Base-by-base conservation (phyloP, 2,329 filamentous ascomycete genomes). In the Ceratocystis diversiconidia region DNA sequence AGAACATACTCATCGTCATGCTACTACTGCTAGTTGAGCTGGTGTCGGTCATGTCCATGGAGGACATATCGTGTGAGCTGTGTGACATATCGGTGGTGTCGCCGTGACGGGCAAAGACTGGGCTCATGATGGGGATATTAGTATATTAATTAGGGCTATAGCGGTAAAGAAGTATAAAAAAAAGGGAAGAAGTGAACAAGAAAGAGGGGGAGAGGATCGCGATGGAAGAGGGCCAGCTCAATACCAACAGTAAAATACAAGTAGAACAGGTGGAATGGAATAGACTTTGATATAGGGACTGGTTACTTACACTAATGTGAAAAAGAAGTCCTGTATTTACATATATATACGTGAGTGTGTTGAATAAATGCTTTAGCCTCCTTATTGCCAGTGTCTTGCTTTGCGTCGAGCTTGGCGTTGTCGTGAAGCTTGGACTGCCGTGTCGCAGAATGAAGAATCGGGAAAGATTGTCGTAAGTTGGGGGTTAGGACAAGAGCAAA, bases 1-100 rank as follows among this genome's bases (percentile, higher is more conserved):
- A 94, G 69, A 81, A 73, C 71, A 78, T 76, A 73, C 75, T 74
- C 79, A 80, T 82, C 41, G 61, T 10, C 57, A n/a, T 69, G 68
- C 61, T 61, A 25, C 46, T 61, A 25, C 41, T 30, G 44, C 41
- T 52, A 25, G 41, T 36, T 36, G 61, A 59, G 15, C 36, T 52
- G 50, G 62, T 62, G 43, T 50, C 61, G 19, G 59, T 55, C 65
- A 50, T 65, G 36, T 64, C 61, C 67, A 67, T 69, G 43, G 64
- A 44, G 30, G 32, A 62, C 55, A 62, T 66, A 48, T 63, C 32
- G 30, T 43, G 46, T 25, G 41, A 43, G 28, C 2, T 5, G 17
- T 61, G 50, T 12, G 32, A 59, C 55, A 59, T 59, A 32, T 59
- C 28, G 32, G 55, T 28, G 15, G 55, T 25, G 55, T 59, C 55